phyloP scores from a whole-genome alignment of 1,284 basidiomycete genomes.

The Anthracocystis walkeri region DNA sequence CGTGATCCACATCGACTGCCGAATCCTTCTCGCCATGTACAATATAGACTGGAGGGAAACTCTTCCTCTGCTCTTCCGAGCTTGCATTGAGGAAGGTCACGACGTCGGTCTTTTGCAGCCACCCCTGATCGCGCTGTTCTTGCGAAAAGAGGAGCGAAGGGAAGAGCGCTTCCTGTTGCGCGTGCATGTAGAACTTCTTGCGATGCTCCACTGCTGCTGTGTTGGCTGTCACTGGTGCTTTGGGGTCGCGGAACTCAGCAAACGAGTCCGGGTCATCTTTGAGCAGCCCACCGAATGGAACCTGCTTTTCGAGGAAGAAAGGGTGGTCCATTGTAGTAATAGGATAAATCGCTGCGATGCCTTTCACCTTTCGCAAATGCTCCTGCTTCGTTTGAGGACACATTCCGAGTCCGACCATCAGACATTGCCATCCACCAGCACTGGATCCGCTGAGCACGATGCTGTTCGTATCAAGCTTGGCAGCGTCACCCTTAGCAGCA shows the following conservation, averaged over 20 bases:
- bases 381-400: slow-evolving; percentile 25
- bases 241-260: slow-evolving; percentile 41
- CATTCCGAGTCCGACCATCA: slow-evolving; percentile 55
- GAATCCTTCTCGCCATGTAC: slow-evolving; percentile 54
- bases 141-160: slow-evolving; percentile 44
- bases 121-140: slow-evolving; percentile 38
- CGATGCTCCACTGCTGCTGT: slow-evolving; percentile 29
- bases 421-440: slow-evolving; percentile 51
- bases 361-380: slow-evolving; percentile 32
- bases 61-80: slow-evolving; percentile 26
- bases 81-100: slow-evolving; percentile 23
- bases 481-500: slow-evolving; percentile 18
- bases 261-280: slow-evolving; percentile 34
- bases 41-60: slow-evolving; percentile 48
- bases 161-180: slow-evolving; percentile 51
- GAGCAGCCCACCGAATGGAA: slow-evolving; percentile 32
- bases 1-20: slow-evolving; percentile 55
- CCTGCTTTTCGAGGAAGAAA: slow-evolving; percentile 51
- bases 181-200: slow-evolving; percentile 52
- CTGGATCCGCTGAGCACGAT: slow-evolving; percentile 49
- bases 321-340: slow-evolving; percentile 52
- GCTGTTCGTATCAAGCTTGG: slow-evolving; percentile 32
- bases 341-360: slow-evolving; percentile 49
- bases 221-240: slow-evolving; percentile 37
- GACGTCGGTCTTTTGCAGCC: slow-evolving; percentile 46